Base-by-base conservation (phyloP, 257 asterid genomes). In the Solanum bulbocastanum region DNA sequence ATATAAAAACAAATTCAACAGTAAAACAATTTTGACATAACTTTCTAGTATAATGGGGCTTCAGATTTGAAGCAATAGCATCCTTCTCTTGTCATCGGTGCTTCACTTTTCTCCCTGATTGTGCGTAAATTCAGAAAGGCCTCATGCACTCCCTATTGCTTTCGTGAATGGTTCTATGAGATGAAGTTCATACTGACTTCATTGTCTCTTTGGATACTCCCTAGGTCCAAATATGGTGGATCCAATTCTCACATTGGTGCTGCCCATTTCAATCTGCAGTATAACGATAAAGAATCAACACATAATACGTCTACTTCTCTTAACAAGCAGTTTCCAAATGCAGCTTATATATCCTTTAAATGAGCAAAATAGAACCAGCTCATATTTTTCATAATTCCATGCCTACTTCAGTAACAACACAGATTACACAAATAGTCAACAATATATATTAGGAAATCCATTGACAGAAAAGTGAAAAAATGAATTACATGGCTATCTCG, bases 141-240 rank as follows among this genome's bases (percentile, higher is more conserved):
- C 27, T 30, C 40, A 18, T n/a, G 10, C 65, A 8, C 10, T 81
- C 27, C 66, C 27, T 46, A 27, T 10, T 30, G 40, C 42, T 81
- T 46, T 46, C 30, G 22, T 46, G 35, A 79, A 27, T 79, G 85
- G 85, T 32, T 79, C 16, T 46, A 81, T 18, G 85, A 5, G 30
- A 81, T 81, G 69, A 81, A 81, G 69, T 49, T 81, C 68, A 81
- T 81, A 49, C 44, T 30, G 68, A 66, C 0, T 46, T 90, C 90
- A 94, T 40, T 88, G 90, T 89, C 91, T 93, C 92, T 93, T 93
- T 10, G 99, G 92, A 83, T 96, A 96, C 82, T 93, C 94, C 81
- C 99, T 90, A 8, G 98, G 98, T 71, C 99, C 99, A 75, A 96
- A 96, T 90, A 96, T 96, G 83, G 98, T 96, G 60, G 98, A 93